Base-by-base conservation (phyloP, 2,329 filamentous ascomycete species). In the Aspergillus jensenii region DNA sequence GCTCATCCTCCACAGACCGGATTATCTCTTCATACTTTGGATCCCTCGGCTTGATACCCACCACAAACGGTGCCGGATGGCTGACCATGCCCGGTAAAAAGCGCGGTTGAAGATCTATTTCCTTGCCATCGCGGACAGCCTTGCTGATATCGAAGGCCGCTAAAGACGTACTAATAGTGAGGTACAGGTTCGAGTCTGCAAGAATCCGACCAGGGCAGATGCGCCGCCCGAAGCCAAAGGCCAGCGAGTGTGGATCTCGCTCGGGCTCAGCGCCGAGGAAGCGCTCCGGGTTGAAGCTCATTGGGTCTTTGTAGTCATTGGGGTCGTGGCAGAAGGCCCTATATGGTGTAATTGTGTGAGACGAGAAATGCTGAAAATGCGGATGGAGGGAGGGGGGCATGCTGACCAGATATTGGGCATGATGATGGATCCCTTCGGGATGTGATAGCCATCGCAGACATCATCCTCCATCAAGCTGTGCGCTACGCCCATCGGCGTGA, bases 371-470 rank as follows among this genome's bases (percentile, higher is more conserved):
- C 17, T 17, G 17, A 17, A 17, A 40, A 40, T 8, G 21, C 7
- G 3, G 15, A 9, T 23, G 43, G 25, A 4, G 11, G 1, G 7
- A 4, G 23, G 8, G 3, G n/a, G 45, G 25, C 11, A 19, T 15
- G 52, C 62, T 25, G 56, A 77, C 75, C 77, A 79, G 11, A 69
- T 67, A 54, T 75, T 76, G 0, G 69, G 63, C 5, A 76, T 56
- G 2, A 78, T 56, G 0, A 72, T 52, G 1, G 74, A 62, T 3
- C 73, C 74, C 39, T 77, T 76, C 3, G 78, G 65, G 48, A 74
- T 68, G 8, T 59, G 52, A 31, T 66, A 67, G 21, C 67, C 66
- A 12, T 65, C 65, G 52, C 55, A 71, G 9, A 52, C 61, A 46
- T 65, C 68, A 55, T 68, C 64, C 40, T 65, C 35, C 41, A 55